Evolutionary conservation across 345 rosid genomes (phyloP).

Genomic region (Anastatica hierochuntica): DNA sequence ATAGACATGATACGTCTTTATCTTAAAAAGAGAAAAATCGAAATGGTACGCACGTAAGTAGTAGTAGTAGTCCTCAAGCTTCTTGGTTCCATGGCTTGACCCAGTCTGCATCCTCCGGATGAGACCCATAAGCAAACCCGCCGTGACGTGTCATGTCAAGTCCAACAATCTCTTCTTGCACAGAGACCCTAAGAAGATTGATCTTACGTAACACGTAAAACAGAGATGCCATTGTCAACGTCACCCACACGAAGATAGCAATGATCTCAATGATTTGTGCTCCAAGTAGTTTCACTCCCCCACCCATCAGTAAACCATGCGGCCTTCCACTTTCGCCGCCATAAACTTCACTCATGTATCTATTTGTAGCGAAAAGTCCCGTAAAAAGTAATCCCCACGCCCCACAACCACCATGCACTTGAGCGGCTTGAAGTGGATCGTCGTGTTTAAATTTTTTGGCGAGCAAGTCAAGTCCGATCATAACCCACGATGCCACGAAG

Average conservation of each 20-base stretch:
- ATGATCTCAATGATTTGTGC: conserved; percentile 10
- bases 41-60: too few relatives aligned
- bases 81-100: too few relatives aligned
- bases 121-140: conserved; percentile 16
- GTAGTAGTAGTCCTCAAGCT: too few relatives aligned
- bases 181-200: conserved; percentile 5
- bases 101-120: too few relatives aligned
- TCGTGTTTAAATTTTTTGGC: conserved; percentile 16
- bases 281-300: not conserved
- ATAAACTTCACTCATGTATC: conserved; percentile 12
- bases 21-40: too few relatives aligned
- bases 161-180: conserved; percentile 13
- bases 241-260: conserved; percentile 12
- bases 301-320: conserved; percentile 17
- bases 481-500: conserved; percentile 14
- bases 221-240: conserved; percentile 9
- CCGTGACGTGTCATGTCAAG: conserved; percentile 18
- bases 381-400: conserved; percentile 20
- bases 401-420: conserved; percentile 18
- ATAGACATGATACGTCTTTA: too few relatives aligned
- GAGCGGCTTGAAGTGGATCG: conserved; percentile 20
- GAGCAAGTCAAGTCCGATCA: not conserved
- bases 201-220: conserved; percentile 16
- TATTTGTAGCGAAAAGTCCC: conserved; percentile 10
- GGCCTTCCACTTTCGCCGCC: conserved; percentile 1